Conservation (phyloP, 768 basidiomycete species). For the Lactarius hengduanensis region DNA sequence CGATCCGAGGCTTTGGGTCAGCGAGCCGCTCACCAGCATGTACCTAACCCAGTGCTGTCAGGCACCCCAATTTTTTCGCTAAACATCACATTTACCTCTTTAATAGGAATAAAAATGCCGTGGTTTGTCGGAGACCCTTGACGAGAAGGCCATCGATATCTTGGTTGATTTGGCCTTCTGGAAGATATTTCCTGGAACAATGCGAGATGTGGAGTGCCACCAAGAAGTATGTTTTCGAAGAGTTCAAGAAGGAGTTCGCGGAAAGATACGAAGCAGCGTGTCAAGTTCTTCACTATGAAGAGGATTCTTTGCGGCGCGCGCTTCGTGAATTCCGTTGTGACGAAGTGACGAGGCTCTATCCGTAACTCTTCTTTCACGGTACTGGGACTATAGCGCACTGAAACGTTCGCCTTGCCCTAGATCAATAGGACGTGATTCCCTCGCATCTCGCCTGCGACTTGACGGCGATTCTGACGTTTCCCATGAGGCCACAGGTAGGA, state of each 20-base stretch:
- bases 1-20: not conserved
- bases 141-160: not conserved
- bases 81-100: no score
- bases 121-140: constrained; percentile 1
- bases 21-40: not conserved
- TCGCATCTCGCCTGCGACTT: not conserved
- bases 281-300: not conserved
- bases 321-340: not conserved
- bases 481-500: not conserved
- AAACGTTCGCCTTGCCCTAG: not conserved
- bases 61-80: not conserved
- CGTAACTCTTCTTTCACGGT: not conserved
- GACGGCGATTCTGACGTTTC: not conserved
- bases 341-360: not conserved
- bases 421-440: not conserved
- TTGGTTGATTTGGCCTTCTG: not conserved
- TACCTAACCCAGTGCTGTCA: not conserved
- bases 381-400: not conserved
- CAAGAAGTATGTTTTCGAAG: not conserved
- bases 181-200: not conserved
- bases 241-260: not conserved
- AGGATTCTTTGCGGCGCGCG: not conserved
- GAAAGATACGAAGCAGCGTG: not conserved
- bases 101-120: not conserved
- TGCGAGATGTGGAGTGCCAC: not conserved